Evolutionary conservation across 805 yeast genomes (phyloP).

Genomic region (Candida maesae): DNA sequence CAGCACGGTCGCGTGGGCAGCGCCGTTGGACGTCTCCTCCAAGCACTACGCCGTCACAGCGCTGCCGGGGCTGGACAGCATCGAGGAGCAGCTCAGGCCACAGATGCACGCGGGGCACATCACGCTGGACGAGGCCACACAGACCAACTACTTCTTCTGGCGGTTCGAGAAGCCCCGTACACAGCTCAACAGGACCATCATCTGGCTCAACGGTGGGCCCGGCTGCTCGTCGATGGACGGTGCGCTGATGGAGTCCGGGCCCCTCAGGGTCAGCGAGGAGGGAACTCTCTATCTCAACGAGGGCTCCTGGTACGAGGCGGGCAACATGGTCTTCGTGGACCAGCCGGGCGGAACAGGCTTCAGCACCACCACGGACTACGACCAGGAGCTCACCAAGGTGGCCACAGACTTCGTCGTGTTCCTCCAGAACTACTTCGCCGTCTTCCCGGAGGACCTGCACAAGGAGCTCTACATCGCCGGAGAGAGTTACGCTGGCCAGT

Average conservation of each 20-base stretch:
- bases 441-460: conserved; percentile 66
- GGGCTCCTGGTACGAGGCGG: conserved; percentile 82
- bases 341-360: conserved; percentile 96
- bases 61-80: conserved; percentile 21
- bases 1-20: conserved; percentile 2
- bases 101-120: conserved; percentile 44
- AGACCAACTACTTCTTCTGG: conserved; percentile 29
- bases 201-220: conserved; percentile 98
- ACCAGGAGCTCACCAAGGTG: conserved; percentile 52
- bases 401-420: conserved; percentile 62
- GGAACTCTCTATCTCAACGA: conserved; percentile 49
- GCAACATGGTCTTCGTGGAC: conserved; percentile 81
- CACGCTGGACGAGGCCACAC: conserved; percentile 14
- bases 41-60: conserved; percentile 15
- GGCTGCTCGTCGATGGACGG: conserved; percentile 99
- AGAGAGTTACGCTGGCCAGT: conserved; percentile 96
- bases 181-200: conserved; percentile 42
- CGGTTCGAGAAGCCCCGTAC: conserved; percentile 20
- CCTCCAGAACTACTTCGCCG: conserved; percentile 56
- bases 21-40: conserved; percentile 19
- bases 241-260: conserved; percentile 89
- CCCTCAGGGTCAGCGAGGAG: conserved; percentile 55
- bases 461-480: conserved; percentile 82
- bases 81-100: conserved; percentile 29
- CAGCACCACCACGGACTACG: conserved; percentile 57